A percentile compares a stretch with the other conserved stretches of the same genome.
phyloP scores from a whole-genome alignment of 768 basidiomycete species.

The Omphalotus guepiniiformis region DNA sequence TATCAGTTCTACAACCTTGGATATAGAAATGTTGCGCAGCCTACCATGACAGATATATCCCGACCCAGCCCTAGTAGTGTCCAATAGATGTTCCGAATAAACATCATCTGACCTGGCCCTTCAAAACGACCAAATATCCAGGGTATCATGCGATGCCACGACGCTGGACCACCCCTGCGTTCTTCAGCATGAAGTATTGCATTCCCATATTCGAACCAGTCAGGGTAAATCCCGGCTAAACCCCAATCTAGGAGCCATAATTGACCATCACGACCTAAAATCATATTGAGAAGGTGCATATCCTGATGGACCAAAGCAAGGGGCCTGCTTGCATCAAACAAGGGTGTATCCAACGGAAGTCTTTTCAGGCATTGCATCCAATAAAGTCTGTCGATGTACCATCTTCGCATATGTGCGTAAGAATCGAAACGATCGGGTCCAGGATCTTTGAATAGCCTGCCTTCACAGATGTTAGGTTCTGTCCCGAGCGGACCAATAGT shows the following conservation, averaged over 20 bases:
- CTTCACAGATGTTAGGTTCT: not conserved
- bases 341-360: not conserved
- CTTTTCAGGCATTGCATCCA: not conserved
- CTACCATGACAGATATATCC: not conserved
- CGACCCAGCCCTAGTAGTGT: not conserved
- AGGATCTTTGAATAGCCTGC: not conserved
- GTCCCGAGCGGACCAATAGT: not conserved
- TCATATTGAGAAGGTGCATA: slow-evolving; percentile 22
- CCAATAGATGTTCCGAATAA: not conserved
- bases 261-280: slow-evolving; percentile 21
- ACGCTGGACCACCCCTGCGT: not conserved
- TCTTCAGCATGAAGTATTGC: not conserved
- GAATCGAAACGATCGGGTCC: not conserved
- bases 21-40: too few species aligned
- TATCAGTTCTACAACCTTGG: too few species aligned
- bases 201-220: slow-evolving; percentile 19
- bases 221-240: slow-evolving; percentile 22
- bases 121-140: not conserved
- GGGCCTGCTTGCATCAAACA: slow-evolving; percentile 4
- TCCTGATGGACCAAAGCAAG: slow-evolving; percentile 26
- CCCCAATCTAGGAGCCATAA: slow-evolving; percentile 31
- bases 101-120: not conserved
- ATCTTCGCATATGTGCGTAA: not conserved
- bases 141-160: not conserved
- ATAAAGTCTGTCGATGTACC: not conserved